Percentiles rank a stretch among this genome's conserved stretches.
Conservation (phyloP, 2,329 filamentous ascomycete species). For the Xylaria digitata region DNA sequence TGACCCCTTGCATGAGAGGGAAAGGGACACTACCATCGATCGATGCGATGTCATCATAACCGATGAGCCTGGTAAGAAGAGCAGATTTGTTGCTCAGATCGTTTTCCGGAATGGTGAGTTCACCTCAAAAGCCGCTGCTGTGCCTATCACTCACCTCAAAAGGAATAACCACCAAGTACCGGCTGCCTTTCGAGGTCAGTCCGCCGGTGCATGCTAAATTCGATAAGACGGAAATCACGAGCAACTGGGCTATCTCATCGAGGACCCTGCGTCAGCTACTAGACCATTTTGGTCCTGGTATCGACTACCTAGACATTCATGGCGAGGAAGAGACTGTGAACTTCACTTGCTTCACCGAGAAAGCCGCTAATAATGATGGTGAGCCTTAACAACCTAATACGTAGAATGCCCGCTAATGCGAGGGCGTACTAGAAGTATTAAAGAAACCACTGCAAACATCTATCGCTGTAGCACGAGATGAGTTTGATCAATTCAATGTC, state of each 20-base stretch:
- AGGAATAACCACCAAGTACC: slow-evolving; percentile 82
- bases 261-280: slow-evolving; percentile 78
- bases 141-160: slow-evolving; percentile 38
- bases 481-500: slow-evolving; percentile 80
- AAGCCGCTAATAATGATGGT: slow-evolving; percentile 76
- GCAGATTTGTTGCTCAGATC: slow-evolving; percentile 79
- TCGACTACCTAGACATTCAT: slow-evolving; percentile 83
- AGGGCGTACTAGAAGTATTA: slow-evolving; percentile 68
- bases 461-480: slow-evolving; percentile 78
- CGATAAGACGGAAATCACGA: slow-evolving; percentile 71
- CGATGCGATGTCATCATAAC: slow-evolving; percentile 79
- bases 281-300: slow-evolving; percentile 83
- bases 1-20: slow-evolving; percentile 67
- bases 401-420: slow-evolving; percentile 23
- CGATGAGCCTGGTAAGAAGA: slow-evolving; percentile 76
- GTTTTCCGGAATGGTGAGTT: slow-evolving; percentile 74
- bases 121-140: neutral
- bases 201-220: slow-evolving; percentile 83
- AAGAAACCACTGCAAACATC: slow-evolving; percentile 85
- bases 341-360: slow-evolving; percentile 85
- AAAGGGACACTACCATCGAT: slow-evolving; percentile 77
- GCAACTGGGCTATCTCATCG: slow-evolving; percentile 79
- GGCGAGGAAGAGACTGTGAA: slow-evolving; percentile 78
- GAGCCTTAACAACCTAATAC: slow-evolving; percentile 31
- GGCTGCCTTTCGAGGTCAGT: slow-evolving; percentile 77